Conservation (phyloP, 2,329 filamentous ascomycete genomes). For the Fonsecaea multimorphosa region DNA sequence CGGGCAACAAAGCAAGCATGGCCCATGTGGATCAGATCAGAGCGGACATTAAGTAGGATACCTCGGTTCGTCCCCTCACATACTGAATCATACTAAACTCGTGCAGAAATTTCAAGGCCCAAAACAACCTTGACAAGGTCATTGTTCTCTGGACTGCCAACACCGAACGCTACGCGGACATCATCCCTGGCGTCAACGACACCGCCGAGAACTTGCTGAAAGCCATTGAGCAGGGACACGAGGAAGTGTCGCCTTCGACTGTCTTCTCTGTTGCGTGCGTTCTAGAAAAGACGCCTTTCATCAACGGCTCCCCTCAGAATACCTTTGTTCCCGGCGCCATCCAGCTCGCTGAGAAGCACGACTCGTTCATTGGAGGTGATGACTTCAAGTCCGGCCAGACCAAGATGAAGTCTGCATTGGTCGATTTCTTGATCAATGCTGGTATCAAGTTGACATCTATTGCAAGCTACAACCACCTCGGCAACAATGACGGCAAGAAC, state of each 20-base stretch:
- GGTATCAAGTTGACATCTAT: constrained; percentile 99
- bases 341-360: constrained; percentile 83
- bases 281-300: constrained; percentile 87
- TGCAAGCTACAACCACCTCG: constrained; percentile 98
- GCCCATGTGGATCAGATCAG: constrained; percentile 93
- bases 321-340: constrained; percentile 95
- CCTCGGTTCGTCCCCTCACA: constrained; percentile 1
- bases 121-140: constrained; percentile 87
- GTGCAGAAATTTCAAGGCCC: constrained; percentile 80
- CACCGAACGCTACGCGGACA: constrained; percentile 93
- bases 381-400: constrained; percentile 99
- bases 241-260: constrained; percentile 92
- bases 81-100: constrained; percentile 13
- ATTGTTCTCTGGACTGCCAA: constrained; percentile 99
- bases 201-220: constrained; percentile 92
- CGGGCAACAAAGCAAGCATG: constrained; percentile 81
- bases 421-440: constrained; percentile 97
- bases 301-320: constrained; percentile 99
- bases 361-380: constrained; percentile 92
- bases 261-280: constrained; percentile 95
- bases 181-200: constrained; percentile 89
- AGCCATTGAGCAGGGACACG: constrained; percentile 83
- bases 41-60: constrained; percentile 76
- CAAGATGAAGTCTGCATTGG: constrained; percentile 99
- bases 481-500: constrained; percentile 99